Conservation (phyloP, 2,329 filamentous ascomycete genomes). For the Metarhizium brunneum region DNA sequence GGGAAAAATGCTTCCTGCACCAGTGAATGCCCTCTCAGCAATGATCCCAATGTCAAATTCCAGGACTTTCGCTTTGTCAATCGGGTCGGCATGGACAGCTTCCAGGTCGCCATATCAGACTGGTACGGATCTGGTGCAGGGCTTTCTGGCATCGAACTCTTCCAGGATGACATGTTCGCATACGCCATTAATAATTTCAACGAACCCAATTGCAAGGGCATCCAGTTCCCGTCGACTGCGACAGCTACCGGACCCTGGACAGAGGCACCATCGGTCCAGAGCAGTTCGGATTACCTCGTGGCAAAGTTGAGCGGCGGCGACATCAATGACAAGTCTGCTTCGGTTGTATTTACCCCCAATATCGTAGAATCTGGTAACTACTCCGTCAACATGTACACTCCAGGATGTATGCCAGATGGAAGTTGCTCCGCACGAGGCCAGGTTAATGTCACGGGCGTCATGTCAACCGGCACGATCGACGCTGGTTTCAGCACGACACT, state of each 20-base stretch:
- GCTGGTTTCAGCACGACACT: constrained; percentile 51
- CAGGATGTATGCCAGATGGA: constrained; percentile 74
- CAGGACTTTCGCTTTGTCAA: constrained; percentile 94
- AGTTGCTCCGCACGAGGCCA: constrained; percentile 69
- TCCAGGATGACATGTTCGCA: constrained; percentile 73
- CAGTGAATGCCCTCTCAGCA: constrained; percentile 73
- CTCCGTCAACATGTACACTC: constrained; percentile 82
- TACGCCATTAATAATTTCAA: constrained; percentile 87
- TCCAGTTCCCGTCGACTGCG: constrained; percentile 52
- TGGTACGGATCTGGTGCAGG: constrained; percentile 86
- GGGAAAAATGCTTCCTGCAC: constrained; percentile 66
- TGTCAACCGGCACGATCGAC: constrained; percentile 42
- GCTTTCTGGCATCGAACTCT: constrained; percentile 76
- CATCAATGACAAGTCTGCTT: constrained; percentile 49
- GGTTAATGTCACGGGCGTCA: constrained; percentile 69
- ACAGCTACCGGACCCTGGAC: constrained; percentile 68
- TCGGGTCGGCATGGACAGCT: constrained; percentile 74
- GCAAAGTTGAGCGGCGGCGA: constrained; percentile 48
- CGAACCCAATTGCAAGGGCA: constrained; percentile 67
- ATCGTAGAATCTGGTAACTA: constrained; percentile 88
- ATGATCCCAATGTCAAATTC: constrained; percentile 53
- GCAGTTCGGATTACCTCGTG: constrained; percentile 68
- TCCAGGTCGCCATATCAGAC: constrained; percentile 75
- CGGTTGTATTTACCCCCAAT: constrained; percentile 73
- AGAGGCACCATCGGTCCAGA: constrained; percentile 56